Evolutionary conservation across 2,329 filamentous ascomycete species (phyloP).

Genomic region (Grosmannia clavigera): DNA sequence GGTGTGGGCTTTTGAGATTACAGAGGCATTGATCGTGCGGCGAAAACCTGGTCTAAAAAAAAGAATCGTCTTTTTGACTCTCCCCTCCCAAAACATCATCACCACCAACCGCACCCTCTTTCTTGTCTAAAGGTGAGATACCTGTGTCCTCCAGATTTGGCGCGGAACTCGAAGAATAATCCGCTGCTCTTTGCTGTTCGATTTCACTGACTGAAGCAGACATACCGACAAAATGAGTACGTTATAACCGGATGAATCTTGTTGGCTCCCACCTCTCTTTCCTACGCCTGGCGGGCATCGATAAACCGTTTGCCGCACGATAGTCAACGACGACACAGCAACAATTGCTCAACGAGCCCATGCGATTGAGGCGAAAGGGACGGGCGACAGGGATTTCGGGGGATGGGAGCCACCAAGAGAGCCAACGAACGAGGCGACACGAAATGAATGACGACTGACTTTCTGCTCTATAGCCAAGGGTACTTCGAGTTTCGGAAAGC

Average conservation of each 20-base stretch:
- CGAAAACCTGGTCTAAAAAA: constrained; percentile 5
- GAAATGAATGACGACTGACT: neutral
- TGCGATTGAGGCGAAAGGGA: constrained; percentile 14
- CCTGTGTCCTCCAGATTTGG: neutral
- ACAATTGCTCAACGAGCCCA: neutral
- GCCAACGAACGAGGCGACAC: neutral
- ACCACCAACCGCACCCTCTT: constrained; percentile 2
- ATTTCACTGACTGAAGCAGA: constrained; percentile 10
- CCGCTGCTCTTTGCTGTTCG: neutral
- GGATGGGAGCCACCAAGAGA: neutral
- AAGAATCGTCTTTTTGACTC: neutral
- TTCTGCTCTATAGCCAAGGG: constrained; percentile 33
- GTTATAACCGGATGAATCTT: constrained; percentile 17
- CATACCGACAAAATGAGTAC: constrained; percentile 44
- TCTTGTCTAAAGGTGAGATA: constrained; percentile 5
- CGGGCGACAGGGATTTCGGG: neutral
- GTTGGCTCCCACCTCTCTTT: neutral
- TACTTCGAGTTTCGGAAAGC: constrained; percentile 38
- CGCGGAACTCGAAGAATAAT: neutral
- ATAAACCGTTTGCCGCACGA: constrained; percentile 7
- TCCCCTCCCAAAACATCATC: neutral
- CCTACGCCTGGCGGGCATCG: constrained; percentile 7
- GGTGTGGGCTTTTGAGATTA: neutral
- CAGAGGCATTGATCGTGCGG: neutral
- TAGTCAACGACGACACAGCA: neutral